Conservation (phyloP, 768 basidiomycete genomes). For the Leccinum subtestaceum region DNA sequence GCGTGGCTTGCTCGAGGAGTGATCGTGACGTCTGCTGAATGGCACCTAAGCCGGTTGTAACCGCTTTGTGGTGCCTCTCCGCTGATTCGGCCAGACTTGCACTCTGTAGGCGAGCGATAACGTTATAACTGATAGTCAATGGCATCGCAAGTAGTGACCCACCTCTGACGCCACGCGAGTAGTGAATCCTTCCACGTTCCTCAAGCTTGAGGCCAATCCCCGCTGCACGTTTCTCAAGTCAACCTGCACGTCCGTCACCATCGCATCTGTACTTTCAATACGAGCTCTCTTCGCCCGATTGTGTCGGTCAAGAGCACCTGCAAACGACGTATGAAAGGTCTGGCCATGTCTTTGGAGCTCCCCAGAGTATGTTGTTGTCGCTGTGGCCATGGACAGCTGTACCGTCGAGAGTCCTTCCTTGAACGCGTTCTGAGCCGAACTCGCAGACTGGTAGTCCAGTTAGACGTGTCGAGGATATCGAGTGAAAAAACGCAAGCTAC, state of each 20-base stretch:
- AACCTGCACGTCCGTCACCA: slow-evolving; percentile 49
- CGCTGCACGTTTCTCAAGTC: slow-evolving; percentile 52
- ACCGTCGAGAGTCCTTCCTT: slow-evolving; percentile 43
- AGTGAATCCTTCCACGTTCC: slow-evolving; percentile 43
- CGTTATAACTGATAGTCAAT: neutral
- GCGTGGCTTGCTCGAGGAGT: slow-evolving; percentile 55
- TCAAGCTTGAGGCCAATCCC: slow-evolving; percentile 48
- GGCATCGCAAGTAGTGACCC: slow-evolving; percentile 9
- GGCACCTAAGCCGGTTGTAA: slow-evolving; percentile 43
- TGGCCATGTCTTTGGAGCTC: slow-evolving; percentile 51
- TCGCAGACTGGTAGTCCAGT: slow-evolving; percentile 39
- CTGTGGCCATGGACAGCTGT: slow-evolving; percentile 42
- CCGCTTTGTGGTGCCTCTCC: slow-evolving; percentile 43
- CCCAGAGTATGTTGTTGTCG: slow-evolving; percentile 48
- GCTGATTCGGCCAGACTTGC: slow-evolving; percentile 39
- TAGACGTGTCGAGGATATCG: slow-evolving; percentile 5
- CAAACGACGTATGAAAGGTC: slow-evolving; percentile 41
- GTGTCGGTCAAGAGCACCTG: slow-evolving; percentile 60
- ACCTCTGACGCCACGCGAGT: slow-evolving; percentile 53
- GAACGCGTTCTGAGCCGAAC: slow-evolving; percentile 39
- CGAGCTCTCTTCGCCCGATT: slow-evolving; percentile 65
- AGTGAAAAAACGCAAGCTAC: slow-evolving; percentile 33
- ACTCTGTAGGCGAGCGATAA: slow-evolving; percentile 34
- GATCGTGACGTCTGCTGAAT: slow-evolving; percentile 50
- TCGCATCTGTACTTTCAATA: slow-evolving; percentile 51